Conservation (phyloP, 768 basidiomycete species). For the Daedaleopsis sinensis region DNA sequence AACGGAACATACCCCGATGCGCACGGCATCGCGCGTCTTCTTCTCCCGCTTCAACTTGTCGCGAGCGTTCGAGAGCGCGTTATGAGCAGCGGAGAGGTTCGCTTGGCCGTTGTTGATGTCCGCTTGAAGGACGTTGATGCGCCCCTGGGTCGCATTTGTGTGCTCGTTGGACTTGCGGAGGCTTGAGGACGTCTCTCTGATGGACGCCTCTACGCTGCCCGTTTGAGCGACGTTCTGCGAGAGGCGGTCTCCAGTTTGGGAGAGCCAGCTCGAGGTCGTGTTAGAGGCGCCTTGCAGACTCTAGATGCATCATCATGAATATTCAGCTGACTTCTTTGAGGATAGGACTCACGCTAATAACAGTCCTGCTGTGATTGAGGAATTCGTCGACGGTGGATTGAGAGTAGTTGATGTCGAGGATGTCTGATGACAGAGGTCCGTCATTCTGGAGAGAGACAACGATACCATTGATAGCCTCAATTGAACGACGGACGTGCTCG, state of each 20-base stretch:
- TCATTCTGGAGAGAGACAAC: background rate
- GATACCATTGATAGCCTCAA: background rate
- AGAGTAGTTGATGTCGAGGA: background rate
- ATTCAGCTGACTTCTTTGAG: background rate
- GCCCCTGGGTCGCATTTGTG: background rate
- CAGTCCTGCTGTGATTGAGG: background rate
- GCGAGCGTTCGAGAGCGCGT: background rate
- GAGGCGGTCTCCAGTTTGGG: background rate
- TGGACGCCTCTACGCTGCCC: background rate
- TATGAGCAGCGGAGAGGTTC: background rate
- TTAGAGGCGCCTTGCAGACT: background rate
- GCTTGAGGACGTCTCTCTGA: background rate
- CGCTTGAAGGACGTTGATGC: background rate
- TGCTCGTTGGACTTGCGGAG: background rate
- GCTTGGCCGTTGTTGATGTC: background rate
- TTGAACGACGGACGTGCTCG: background rate
- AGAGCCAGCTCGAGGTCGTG: background rate
- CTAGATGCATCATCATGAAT: background rate
- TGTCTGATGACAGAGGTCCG: background rate
- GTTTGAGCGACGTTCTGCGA: background rate
- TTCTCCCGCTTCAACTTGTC: background rate
- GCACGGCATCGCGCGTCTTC: background rate
- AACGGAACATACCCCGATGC: background rate
- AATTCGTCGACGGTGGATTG: background rate
- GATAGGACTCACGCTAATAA: background rate